Evolutionary conservation across 2,329 filamentous ascomycete genomes (phyloP).

Genomic region (Thermoascus crustaceus): DNA sequence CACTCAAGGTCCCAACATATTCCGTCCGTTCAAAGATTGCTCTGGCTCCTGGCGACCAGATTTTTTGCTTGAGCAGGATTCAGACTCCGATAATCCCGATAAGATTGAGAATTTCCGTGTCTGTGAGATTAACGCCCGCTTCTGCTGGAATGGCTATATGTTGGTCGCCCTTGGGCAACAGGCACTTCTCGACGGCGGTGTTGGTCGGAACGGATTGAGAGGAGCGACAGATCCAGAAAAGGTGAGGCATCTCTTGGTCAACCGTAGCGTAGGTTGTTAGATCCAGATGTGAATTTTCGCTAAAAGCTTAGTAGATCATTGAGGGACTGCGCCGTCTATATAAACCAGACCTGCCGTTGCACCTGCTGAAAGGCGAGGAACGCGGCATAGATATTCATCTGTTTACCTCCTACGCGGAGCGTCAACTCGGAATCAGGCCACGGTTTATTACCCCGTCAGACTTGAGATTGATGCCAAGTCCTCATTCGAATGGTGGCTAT

Average conservation of each 20-base stretch:
- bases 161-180: too few species aligned
- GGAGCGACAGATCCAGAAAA: too few species aligned
- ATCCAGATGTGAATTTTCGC: too few species aligned
- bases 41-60: slow-evolving; percentile 22
- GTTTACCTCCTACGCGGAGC: slow-evolving; percentile 23
- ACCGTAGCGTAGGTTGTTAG: too few species aligned
- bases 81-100: neutral
- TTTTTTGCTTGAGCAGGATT: slow-evolving; percentile 13
- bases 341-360: slow-evolving; percentile 19
- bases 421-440: slow-evolving; percentile 21
- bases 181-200: too few species aligned
- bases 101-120: slow-evolving; percentile 9
- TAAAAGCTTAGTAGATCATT: too few species aligned
- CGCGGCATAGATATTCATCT: slow-evolving; percentile 34
- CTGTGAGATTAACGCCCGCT: slow-evolving; percentile 21
- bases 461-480: slow-evolving; percentile 25
- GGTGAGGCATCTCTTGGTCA: too few species aligned
- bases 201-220: too few species aligned
- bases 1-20: neutral
- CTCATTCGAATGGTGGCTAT: slow-evolving; percentile 14
- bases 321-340: slow-evolving; percentile 26
- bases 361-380: slow-evolving; percentile 34
- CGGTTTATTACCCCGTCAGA: slow-evolving; percentile 28
- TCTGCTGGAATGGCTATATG: slow-evolving; percentile 17
- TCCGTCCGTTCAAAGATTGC: slow-evolving; percentile 3